These are phyloP conservation scores for Exophiala mesophila DNA, from an alignment of 2,329 filamentous ascomycete genomes.

Conservation along the genomic window DNA sequence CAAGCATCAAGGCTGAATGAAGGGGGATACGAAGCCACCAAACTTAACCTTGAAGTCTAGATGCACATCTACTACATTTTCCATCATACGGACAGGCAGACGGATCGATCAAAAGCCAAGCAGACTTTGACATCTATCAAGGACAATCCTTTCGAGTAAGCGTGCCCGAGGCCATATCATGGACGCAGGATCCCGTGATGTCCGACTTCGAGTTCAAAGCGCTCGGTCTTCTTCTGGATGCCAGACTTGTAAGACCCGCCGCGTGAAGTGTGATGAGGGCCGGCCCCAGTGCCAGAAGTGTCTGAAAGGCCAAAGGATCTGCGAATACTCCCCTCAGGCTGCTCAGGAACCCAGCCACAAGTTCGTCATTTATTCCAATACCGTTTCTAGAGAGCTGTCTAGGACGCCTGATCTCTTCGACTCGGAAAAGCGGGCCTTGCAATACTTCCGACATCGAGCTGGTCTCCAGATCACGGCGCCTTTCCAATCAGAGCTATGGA, in stretches of 20 bases:
- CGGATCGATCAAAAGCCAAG: too few relatives aligned
- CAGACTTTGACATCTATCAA: too few relatives aligned
- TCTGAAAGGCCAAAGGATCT: conserved; percentile 43
- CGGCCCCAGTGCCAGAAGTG: conserved; percentile 50
- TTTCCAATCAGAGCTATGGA: not conserved
- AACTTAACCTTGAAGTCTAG: too few relatives aligned
- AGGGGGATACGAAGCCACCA: too few relatives aligned
- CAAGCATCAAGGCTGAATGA: too few relatives aligned
- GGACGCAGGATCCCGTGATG: not conserved
- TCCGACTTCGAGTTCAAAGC: not conserved
- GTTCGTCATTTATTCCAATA: not conserved
- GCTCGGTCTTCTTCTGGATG: not conserved
- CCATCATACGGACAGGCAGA: too few relatives aligned
- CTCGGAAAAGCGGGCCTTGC: not conserved
- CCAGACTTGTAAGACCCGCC: conserved; percentile 34
- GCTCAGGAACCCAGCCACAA: not conserved
- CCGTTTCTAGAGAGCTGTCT: not conserved
- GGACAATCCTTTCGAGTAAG: too few relatives aligned
- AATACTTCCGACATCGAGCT: not conserved
- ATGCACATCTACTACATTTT: too few relatives aligned
- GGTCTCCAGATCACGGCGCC: not conserved
- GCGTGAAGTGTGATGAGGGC: conserved; percentile 49
- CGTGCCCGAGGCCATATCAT: too few relatives aligned
- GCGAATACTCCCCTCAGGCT: conserved; percentile 25
- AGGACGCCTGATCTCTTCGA: not conserved